Evolutionary conservation across 2,329 filamentous ascomycete genomes (phyloP).

Genomic region (Trichoderma pleuroti): DNA sequence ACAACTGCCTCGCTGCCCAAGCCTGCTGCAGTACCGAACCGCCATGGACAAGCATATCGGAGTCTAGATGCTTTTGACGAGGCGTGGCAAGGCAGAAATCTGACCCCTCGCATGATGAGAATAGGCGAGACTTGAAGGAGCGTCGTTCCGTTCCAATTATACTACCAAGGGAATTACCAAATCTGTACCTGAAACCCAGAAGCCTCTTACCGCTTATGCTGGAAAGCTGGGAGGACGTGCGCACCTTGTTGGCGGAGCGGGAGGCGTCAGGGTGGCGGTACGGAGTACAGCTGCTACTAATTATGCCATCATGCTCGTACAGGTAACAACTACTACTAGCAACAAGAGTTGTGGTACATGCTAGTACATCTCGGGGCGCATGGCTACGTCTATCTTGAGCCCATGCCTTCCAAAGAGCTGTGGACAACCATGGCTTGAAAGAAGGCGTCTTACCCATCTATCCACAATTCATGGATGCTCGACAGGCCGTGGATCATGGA

Average conservation of each 20-base stretch:
- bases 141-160: not conserved
- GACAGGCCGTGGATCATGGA: not conserved
- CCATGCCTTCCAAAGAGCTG: not conserved
- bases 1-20: slow-evolving; percentile 16
- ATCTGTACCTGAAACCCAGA: slow-evolving; percentile 12
- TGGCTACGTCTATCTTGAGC: not conserved
- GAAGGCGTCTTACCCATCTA: not conserved
- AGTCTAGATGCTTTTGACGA: slow-evolving; percentile 10
- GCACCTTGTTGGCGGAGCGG: slow-evolving; percentile 13
- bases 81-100: slow-evolving; percentile 3
- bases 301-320: not conserved
- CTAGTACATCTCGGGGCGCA: not conserved
- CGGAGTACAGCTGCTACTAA: not conserved
- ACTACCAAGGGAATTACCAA: not conserved
- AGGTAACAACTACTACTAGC: not conserved
- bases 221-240: slow-evolving; percentile 14
- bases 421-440: not conserved
- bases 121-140: slow-evolving; percentile 1
- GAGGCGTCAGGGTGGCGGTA: not conserved
- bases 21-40: not conserved
- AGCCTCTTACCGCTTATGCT: slow-evolving; percentile 9
- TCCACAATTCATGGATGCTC: not conserved
- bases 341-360: not conserved
- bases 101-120: slow-evolving; percentile 1
- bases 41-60: not conserved